Percentiles rank a stretch among this genome's conserved stretches.
phyloP scores from a whole-genome alignment of 805 yeast species.

The Torulaspora indica region DNA sequence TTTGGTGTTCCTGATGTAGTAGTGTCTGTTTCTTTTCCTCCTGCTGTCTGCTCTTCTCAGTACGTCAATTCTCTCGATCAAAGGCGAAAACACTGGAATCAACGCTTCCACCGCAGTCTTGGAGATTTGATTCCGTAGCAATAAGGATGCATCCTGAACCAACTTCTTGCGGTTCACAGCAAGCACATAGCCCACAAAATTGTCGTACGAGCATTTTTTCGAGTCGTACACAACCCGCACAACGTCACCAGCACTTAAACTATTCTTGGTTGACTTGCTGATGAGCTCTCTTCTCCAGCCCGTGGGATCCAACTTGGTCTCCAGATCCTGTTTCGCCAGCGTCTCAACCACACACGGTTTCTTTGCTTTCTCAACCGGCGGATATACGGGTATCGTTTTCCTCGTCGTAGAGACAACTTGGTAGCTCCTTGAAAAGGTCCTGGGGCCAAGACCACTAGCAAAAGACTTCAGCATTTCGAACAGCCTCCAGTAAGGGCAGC shows the following conservation, averaged over 20 bases:
- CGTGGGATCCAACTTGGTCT: conserved; percentile 60
- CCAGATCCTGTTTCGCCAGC: conserved; percentile 40
- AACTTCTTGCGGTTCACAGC: conserved; percentile 68
- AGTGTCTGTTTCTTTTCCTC: conserved; percentile 77
- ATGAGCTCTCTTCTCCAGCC: conserved; percentile 62
- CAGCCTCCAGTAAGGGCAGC: neutral
- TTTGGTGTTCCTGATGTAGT: conserved; percentile 77
- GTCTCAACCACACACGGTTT: conserved; percentile 9
- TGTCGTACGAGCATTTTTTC: conserved; percentile 49
- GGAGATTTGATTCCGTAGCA: conserved; percentile 75
- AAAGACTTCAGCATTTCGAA: conserved; percentile 5
- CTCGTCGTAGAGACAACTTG: conserved; percentile 20
- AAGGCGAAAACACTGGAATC: conserved; percentile 76
- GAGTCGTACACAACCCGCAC: conserved; percentile 67
- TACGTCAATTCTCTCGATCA: conserved; percentile 69
- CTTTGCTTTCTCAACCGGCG: conserved; percentile 22
- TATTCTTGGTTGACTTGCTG: conserved; percentile 42
- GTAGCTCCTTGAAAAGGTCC: conserved; percentile 8
- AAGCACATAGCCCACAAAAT: conserved; percentile 72
- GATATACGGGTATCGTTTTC: conserved; percentile 33
- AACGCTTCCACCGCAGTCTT: conserved; percentile 83
- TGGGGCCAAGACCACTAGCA: neutral
- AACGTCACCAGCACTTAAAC: conserved; percentile 75
- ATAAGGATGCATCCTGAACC: conserved; percentile 57
- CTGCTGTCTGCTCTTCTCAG: conserved; percentile 59